Evolutionary conservation across 2,329 filamentous ascomycete genomes (phyloP), one percentile per base, ranked within the genome.

Genomic region (Penicillium sp.): DNA sequence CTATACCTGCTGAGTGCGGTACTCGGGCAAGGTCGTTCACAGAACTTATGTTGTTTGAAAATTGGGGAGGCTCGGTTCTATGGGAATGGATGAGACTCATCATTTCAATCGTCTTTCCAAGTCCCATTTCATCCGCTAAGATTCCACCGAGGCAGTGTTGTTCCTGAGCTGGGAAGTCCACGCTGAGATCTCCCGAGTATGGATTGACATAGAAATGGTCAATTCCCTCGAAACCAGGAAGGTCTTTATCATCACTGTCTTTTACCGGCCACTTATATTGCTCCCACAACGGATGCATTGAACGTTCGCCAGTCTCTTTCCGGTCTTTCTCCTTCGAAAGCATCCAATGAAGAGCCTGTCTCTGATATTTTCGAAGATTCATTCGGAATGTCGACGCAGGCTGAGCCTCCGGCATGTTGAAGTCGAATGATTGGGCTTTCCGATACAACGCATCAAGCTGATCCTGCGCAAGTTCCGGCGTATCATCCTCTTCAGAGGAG

Each of bases 81-180:
- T 98, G 91, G 0, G 91, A 86, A 72, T 99, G 95, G 5, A 99
- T 85, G 50, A 99, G 79, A 75, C 92, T 95, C 60, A 99, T 85
- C 92, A 99, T 98, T 71, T 99, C 93, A 53, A 99, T 98, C 0
- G 95, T 99, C 78, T 99, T 99, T 33, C 95, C 95, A 2, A 99
- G 81, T 47, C 95, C 95, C 95, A 99, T 99, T 75, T 98, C 83
- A 68, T 99, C 95, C 9, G 95, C 95, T 43, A 99, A 79, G 56
- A 99, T 91, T 6, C 95, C 95, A 45, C 95, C 95, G 0, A 96
- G 80, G 65, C 95, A 99, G 71, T 96, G 91, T 70, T 98, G 95
- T 68, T 98, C 92, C 71, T 99, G 95, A 2, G 87, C 85, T 1
- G 95, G 95, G 64, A 99, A 99, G 6, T 96, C 87, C 0, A 98